A percentile compares a stretch with the other conserved stretches of the same genome.
These are phyloP conservation scores for Fusarium nygamai DNA, from an alignment of 2,329 filamentous ascomycete genomes.

Conservation along the genomic window DNA sequence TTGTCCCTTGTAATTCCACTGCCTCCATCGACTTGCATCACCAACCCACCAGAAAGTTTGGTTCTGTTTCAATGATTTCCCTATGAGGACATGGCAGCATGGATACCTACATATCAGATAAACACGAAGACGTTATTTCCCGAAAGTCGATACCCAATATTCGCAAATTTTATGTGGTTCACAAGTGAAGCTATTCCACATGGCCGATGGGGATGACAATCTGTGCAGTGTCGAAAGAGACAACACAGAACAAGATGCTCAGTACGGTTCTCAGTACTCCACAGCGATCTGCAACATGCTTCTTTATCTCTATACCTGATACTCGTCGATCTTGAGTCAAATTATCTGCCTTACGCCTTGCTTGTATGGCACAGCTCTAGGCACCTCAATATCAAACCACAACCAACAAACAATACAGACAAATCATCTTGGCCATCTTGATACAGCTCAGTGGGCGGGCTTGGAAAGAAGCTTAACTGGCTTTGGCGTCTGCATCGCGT, in stretches of 20 bases:
- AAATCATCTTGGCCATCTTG: conserved; percentile 4
- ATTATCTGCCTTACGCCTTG: not conserved
- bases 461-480: conserved; percentile 42
- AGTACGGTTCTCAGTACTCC: conserved; percentile 15
- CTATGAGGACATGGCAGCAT: not conserved
- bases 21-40: conserved; percentile 30
- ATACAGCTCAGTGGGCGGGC: conserved; percentile 1
- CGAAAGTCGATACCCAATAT: not conserved
- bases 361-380: not conserved
- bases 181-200: not conserved
- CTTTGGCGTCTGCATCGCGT: conserved; percentile 40
- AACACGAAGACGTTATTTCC: not conserved
- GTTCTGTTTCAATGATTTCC: conserved; percentile 26
- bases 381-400: not conserved
- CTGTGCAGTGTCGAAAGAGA: not conserved
- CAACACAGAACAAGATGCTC: conserved; percentile 3
- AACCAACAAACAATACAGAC: not conserved
- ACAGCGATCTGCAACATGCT: conserved; percentile 28
- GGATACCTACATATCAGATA: not conserved
- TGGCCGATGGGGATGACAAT: not conserved
- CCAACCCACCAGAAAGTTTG: conserved; percentile 17
- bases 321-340: conserved; percentile 11
- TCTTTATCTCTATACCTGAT: conserved; percentile 11
- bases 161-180: conserved; percentile 1
- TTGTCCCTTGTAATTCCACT: conserved; percentile 35